Percentiles rank a stretch among this genome's conserved stretches.
These are phyloP conservation scores for Blastobotrys apis DNA, from an alignment of 1,139 yeast species.

Conservation along the genomic window DNA sequence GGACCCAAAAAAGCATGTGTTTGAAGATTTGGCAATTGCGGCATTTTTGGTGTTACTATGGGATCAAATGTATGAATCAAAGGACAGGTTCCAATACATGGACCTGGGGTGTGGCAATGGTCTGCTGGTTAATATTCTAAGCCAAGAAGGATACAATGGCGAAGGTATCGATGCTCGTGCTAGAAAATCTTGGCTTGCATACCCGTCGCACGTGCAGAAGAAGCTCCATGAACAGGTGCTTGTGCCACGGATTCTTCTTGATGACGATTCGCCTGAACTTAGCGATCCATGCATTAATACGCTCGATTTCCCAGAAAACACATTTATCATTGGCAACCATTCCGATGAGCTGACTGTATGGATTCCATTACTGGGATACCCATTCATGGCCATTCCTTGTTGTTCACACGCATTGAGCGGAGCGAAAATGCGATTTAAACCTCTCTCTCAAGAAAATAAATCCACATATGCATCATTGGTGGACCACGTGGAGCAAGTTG, in stretches of 20 bases:
- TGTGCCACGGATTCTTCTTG: constrained; percentile 64
- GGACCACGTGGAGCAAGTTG: constrained; percentile 72
- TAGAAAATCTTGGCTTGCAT: constrained; percentile 80
- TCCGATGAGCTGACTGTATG: constrained; percentile 94
- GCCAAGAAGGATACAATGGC: constrained; percentile 77
- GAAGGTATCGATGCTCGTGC: constrained; percentile 86
- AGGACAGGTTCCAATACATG: constrained; percentile 59
- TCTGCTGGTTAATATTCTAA: constrained; percentile 66
- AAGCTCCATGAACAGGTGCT: constrained; percentile 70
- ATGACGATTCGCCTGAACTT: constrained; percentile 44
- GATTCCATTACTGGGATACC: constrained; percentile 83
- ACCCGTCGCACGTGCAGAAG: constrained; percentile 57
- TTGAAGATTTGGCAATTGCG: constrained; percentile 94
- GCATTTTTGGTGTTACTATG: constrained; percentile 91
- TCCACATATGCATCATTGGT: constrained; percentile 82
- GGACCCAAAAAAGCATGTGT: constrained; percentile 92
- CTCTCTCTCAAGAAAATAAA: constrained; percentile 36
- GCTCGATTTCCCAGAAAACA: constrained; percentile 44
- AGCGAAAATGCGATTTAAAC: constrained; percentile 55
- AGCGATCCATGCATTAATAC: constrained; percentile 57
- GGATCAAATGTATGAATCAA: constrained; percentile 52
- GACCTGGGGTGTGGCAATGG: constrained; percentile 98
- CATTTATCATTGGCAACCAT: constrained; percentile 90
- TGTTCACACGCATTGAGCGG: constrained; percentile 89
- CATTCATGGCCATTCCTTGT: constrained; percentile 91